Evolutionary conservation across 805 yeast species (phyloP), one percentile per base, ranked within the genome.

Genomic region (Candida railenensis): DNA sequence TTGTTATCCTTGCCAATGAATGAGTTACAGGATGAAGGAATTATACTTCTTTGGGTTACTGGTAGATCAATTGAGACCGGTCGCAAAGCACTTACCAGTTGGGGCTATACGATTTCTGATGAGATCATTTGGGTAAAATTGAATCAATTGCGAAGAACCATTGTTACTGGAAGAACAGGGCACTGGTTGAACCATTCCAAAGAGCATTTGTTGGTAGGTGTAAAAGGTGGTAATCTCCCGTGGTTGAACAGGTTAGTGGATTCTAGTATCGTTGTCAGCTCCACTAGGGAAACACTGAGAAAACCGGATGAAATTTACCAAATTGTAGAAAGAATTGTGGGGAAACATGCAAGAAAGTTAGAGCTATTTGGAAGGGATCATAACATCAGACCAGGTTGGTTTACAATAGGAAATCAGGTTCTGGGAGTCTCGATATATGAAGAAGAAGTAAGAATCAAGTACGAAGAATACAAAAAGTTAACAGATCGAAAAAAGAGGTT

Each of bases 141-240:
- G 3, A 91, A 91, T 62, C 97, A 92, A 61, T 67, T 92, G 50
- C 81, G 85, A 18, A 72, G 96, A 49, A 91, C 97, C 0, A 90
- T 91, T 37, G 90, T 95, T 49, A 92, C 98, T 0, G 98, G 98
- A 1, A 71, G 97, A 52, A 91, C 98, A 0, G 98, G 98, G 0
- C 98, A 91, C 62, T 91, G 98, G 98, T 73, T 91, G 44, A 91
- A 91, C 60, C 98, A 91, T 65, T 87, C 96, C 0, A 91, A 91
- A 56, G 98, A 91, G 63, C 97, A 91, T 61, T 69, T 89, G 38
- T 65, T 91, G 3, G 87, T 92, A 7, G 98, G 97, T 0, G 58
- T 86, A 21, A 91, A 91, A 57, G 97, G 97, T 0, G 61, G 79
- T 36, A 34, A 34, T 5, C 90, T 95, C 0, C 57, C 64, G 32